These are phyloP conservation scores for Lizonia empirigonia DNA, from an alignment of 2,329 filamentous ascomycete species.

Conservation along the genomic window DNA sequence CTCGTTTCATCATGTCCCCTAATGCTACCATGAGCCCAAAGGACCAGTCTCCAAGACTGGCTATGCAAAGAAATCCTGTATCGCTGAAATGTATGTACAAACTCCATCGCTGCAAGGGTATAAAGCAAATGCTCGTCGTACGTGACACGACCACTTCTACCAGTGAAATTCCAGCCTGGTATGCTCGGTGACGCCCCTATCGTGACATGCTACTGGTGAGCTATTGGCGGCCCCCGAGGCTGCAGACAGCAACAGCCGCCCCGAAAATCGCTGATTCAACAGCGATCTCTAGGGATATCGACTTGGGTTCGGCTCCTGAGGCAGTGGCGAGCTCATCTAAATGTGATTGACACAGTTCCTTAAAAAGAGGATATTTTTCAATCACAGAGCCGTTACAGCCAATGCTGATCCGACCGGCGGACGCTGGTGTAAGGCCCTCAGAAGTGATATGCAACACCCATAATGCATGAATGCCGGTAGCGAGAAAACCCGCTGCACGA, in stretches of 20 bases:
- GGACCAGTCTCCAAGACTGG: slow-evolving; percentile 1
- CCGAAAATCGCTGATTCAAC: slow-evolving; percentile 77
- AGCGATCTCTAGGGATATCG: slow-evolving; percentile 69
- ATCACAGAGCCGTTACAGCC: slow-evolving; percentile 81
- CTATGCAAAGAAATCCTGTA: slow-evolving; percentile 11
- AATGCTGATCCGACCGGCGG: slow-evolving; percentile 55
- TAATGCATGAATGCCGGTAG: slow-evolving; percentile 66
- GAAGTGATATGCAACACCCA: slow-evolving; percentile 61
- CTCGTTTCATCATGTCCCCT: slow-evolving; percentile 14
- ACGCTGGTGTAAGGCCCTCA: slow-evolving; percentile 50
- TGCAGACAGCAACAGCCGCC: slow-evolving; percentile 68
- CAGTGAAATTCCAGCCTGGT: not conserved
- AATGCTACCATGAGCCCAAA: slow-evolving; percentile 10
- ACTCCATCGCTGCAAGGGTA: slow-evolving; percentile 22
- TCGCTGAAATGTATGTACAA: slow-evolving; percentile 17
- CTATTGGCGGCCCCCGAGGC: slow-evolving; percentile 41
- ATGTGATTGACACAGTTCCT: slow-evolving; percentile 64
- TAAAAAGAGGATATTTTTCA: slow-evolving; percentile 76
- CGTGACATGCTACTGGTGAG: not conserved
- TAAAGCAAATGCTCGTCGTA: slow-evolving; percentile 12
- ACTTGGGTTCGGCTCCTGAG: slow-evolving; percentile 48
- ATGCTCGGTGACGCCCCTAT: not conserved
- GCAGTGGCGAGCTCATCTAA: slow-evolving; percentile 62
- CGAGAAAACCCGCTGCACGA: slow-evolving; percentile 67
- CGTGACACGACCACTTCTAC: slow-evolving; percentile 2